Base-by-base conservation (phyloP, 441 rosid genomes). In the Oxalis stricta region DNA sequence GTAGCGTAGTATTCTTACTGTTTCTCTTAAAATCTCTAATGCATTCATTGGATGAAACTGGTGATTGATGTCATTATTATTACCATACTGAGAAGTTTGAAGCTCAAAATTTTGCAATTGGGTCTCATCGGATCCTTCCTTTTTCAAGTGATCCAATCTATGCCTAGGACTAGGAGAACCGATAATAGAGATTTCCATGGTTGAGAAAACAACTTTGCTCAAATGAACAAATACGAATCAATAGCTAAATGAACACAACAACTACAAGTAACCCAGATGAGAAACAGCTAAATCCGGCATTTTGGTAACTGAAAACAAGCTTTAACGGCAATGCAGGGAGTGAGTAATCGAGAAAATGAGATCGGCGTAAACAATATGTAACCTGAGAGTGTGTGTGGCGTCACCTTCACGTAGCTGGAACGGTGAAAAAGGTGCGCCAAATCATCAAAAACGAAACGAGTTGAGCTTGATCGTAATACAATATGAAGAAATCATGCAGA, bases 11-110 rank as follows among this genome's bases (percentile, higher is more conserved):
- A 89, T 82, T 45, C 92, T 61, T 23, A 80, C 76, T 4, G 95
- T 76, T 69, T 89, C 95, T 41, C 88, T 72, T 62, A 89, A 59
- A 56, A 89, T 84, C 73, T 84, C 95, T 48, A 79, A 48, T 2
- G 95, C 95, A 44, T 70, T 82, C 86, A 72, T 69, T 16, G 93
- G 62, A 53, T 59, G 80, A 48, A 77, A 69, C 26, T 59, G 70
- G 6, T 60, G 59, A 19, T 60, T 30, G 35, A 22, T 16, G 10
- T 6, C 31, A 36, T 23, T 52, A 37, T 39, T 46, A 48, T 38
- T 15, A 24, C 15, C 56, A 55, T 41, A 7, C 30, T 49, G 44
- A 41, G 63, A 44, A 32, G 64, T 36, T 44, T 69, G 78, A 14
- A 64, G 23, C 56, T 69, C 80, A 33, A 67, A 50, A 49, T 38